phyloP scores from a whole-genome alignment of 805 yeast genomes.

The Wickerhamiella kurtzmanii region DNA sequence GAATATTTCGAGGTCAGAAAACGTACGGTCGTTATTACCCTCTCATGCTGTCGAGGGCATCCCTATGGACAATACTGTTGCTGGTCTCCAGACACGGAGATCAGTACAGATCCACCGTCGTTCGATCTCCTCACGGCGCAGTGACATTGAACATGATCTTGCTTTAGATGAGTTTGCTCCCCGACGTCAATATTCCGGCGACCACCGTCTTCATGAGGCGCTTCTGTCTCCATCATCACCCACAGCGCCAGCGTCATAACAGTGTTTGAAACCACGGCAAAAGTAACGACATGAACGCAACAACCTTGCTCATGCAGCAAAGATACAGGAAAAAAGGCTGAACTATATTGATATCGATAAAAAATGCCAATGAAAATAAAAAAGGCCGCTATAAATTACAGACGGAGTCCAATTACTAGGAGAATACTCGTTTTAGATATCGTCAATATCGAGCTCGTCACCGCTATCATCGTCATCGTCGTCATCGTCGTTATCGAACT shows the following conservation, averaged over 20 bases:
- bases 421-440: slow-evolving; percentile 47
- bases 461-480: slow-evolving; percentile 56
- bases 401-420: too few species aligned
- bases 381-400: background rate
- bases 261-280: too few species aligned
- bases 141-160: slow-evolving; percentile 4
- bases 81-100: slow-evolving; percentile 63
- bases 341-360: too few species aligned
- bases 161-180: slow-evolving; percentile 6
- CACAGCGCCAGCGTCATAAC: background rate
- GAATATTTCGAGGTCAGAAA: slow-evolving; percentile 52
- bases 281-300: too few species aligned
- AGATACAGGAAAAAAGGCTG: too few species aligned
- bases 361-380: too few species aligned
- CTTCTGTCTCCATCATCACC: slow-evolving; percentile 11
- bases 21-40: slow-evolving; percentile 23
- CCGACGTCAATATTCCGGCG: slow-evolving; percentile 7
- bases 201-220: slow-evolving; percentile 13
- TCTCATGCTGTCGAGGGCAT: slow-evolving; percentile 52
- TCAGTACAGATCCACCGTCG: slow-evolving; percentile 51
- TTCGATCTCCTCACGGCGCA: slow-evolving; percentile 7
- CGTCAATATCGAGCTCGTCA: slow-evolving; percentile 79
- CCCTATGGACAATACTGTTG: slow-evolving; percentile 75
- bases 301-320: too few species aligned
- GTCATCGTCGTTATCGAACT: slow-evolving; percentile 86